These are phyloP conservation scores for Fusarium tuaranense DNA, from an alignment of 2,329 filamentous ascomycete genomes.

Conservation along the genomic window DNA sequence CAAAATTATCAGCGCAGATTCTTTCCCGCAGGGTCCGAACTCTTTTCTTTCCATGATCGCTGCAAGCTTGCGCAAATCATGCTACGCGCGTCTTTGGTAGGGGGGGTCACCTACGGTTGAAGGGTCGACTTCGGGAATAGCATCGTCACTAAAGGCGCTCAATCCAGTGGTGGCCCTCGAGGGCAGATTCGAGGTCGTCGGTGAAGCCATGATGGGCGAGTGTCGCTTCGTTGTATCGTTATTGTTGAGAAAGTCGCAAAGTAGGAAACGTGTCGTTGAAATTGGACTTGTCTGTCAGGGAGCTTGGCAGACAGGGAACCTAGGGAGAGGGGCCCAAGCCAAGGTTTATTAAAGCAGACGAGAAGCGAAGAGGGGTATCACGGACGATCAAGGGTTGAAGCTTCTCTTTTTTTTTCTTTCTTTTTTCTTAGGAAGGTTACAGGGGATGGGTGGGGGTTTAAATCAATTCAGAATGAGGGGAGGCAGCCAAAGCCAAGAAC, in stretches of 20 bases:
- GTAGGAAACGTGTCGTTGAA: conserved; percentile 24
- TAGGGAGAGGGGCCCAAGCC: conserved; percentile 9
- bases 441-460: conserved; percentile 6
- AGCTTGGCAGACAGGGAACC: conserved; percentile 36
- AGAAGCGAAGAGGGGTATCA: conserved; percentile 34
- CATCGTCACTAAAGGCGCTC: conserved; percentile 66
- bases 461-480: neutral
- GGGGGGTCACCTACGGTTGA: conserved; percentile 60
- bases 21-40: neutral
- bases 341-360: neutral
- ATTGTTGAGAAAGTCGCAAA: neutral
- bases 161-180: conserved; percentile 60
- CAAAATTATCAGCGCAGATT: conserved; percentile 13
- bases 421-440: neutral
- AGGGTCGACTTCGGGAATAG: conserved; percentile 69
- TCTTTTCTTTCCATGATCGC: neutral
- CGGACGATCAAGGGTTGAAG: conserved; percentile 33
- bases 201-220: conserved; percentile 45
- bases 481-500: neutral
- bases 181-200: conserved; percentile 52
- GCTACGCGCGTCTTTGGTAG: neutral
- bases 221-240: conserved; percentile 1
- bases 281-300: conserved; percentile 26
- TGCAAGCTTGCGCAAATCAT: neutral
- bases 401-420: conserved; percentile 18